These are phyloP conservation scores for Diaporthe destruens DNA, from an alignment of 2,329 filamentous ascomycete genomes.

Conservation along the genomic window DNA sequence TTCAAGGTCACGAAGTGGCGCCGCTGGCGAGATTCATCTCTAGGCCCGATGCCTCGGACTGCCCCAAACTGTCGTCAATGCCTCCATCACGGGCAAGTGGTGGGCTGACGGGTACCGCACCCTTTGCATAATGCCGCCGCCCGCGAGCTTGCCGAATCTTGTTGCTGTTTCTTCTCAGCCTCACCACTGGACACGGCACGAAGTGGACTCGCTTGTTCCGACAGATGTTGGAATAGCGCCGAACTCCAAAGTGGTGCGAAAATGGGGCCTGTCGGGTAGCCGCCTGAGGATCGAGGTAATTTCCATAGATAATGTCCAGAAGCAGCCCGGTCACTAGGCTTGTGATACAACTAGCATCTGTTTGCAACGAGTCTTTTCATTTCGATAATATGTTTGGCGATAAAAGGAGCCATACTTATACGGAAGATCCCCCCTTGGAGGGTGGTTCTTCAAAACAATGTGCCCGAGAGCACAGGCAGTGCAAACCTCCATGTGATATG, in stretches of 20 bases:
- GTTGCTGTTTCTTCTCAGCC: conserved; percentile 23
- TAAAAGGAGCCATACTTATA: conserved; percentile 34
- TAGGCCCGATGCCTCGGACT: conserved; percentile 2
- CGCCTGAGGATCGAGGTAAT: conserved; percentile 26
- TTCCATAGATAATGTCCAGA: background rate
- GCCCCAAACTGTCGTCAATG: conserved; percentile 12
- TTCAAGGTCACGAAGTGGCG: background rate
- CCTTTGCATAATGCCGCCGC: background rate
- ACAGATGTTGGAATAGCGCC: conserved; percentile 2
- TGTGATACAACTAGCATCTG: conserved; percentile 14
- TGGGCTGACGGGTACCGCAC: background rate
- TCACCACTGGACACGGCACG: conserved; percentile 17
- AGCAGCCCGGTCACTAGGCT: conserved; percentile 23
- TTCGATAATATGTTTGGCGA: conserved; percentile 1
- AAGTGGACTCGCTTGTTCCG: conserved; percentile 31
- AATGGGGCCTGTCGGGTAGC: conserved; percentile 22
- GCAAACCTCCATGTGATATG: conserved; percentile 41
- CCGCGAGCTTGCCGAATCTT: conserved; percentile 38
- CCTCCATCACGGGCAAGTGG: background rate
- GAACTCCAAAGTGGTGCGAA: background rate
- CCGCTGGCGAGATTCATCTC: background rate
- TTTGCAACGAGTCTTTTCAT: conserved; percentile 30
- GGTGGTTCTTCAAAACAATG: background rate
- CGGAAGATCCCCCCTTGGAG: conserved; percentile 8
- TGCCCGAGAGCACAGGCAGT: conserved; percentile 20